Conservation (phyloP, 2,329 filamentous ascomycete species). For the Rutstroemia sydowiana region DNA sequence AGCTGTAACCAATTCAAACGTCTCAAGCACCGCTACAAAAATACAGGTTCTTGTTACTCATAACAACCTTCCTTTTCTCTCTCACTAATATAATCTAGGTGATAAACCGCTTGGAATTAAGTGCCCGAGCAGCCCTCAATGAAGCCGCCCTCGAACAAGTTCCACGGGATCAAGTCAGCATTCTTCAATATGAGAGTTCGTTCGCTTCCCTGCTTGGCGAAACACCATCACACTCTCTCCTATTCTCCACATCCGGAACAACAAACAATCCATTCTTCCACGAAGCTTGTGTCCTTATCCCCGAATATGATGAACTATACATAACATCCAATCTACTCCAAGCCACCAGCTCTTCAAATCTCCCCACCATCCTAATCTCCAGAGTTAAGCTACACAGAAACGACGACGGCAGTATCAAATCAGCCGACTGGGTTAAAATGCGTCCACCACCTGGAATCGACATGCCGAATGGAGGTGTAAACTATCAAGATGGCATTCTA, state of each 20-base stretch:
- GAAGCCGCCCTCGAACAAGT: constrained; percentile 14
- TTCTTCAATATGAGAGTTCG: constrained; percentile 34
- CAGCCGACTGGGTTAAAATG: constrained; percentile 29
- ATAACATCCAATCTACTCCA: constrained; percentile 39
- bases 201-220: constrained; percentile 32
- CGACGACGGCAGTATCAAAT: constrained; percentile 23
- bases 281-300: constrained; percentile 37
- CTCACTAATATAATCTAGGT: not conserved
- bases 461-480: constrained; percentile 18
- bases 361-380: constrained; percentile 40
- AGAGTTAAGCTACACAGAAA: constrained; percentile 31
- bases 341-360: constrained; percentile 30
- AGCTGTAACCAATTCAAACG: constrained; percentile 9
- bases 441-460: constrained; percentile 34
- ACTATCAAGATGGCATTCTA: constrained; percentile 21
- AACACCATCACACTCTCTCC: constrained; percentile 32
- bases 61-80: not conserved
- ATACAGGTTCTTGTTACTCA: constrained; percentile 2
- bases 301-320: constrained; percentile 36
- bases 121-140: not conserved
- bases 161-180: constrained; percentile 25
- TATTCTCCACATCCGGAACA: constrained; percentile 35
- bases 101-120: constrained; percentile 2
- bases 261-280: constrained; percentile 41
- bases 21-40: constrained; percentile 2